Base-by-base conservation (phyloP, 345 rosid species). In the Arabis alpina region DNA sequence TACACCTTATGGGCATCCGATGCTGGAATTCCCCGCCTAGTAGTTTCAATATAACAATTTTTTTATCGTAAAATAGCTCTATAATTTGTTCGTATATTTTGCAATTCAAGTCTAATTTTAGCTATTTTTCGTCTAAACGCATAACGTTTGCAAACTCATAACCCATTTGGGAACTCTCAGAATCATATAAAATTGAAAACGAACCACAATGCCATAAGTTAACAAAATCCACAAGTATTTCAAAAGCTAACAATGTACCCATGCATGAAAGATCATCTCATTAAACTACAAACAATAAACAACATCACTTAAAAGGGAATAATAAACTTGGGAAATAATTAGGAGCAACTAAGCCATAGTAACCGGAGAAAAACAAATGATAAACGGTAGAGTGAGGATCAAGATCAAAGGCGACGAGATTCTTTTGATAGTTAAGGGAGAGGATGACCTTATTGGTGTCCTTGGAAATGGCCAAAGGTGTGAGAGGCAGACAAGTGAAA, bases 1-100 rank as follows among this genome's bases (percentile, higher is more conserved):
- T 72, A 47, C 49, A 25, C 36, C 65, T 56, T 28, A 39, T 55
- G 28, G 16, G 70, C 70, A 73, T 56, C 66, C 23, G 44, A 65
- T 73, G 66, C 71, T 49, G 16, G 36, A 64, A 56, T 56, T 28
- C 3, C 76, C 71, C 76, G 76, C 76, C 52, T 64, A 45, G 41
- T 39, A 39, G 23, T 19, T 19, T 19, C 23, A 19, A 19, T 19
- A 19, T 19, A 19, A 19, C 23, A 19, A 19, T 19, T 19, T 19
- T 32, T 16, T 24, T 30, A 30, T 30, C 34, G 12, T 62, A 14
- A 45, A 62, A 62, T 16, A 34, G 39, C 25, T 57, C 16, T 41
- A 59, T 10, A n/a, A 4, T 0, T 44, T 27, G 19, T 32, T 32
- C 6, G 32, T 3, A 30, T 45, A 5, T 15, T 14, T 66, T 25